These are phyloP conservation scores for Penicillium coffeae DNA, from an alignment of 495 filamentous ascomycete species.

Conservation along the genomic window DNA sequence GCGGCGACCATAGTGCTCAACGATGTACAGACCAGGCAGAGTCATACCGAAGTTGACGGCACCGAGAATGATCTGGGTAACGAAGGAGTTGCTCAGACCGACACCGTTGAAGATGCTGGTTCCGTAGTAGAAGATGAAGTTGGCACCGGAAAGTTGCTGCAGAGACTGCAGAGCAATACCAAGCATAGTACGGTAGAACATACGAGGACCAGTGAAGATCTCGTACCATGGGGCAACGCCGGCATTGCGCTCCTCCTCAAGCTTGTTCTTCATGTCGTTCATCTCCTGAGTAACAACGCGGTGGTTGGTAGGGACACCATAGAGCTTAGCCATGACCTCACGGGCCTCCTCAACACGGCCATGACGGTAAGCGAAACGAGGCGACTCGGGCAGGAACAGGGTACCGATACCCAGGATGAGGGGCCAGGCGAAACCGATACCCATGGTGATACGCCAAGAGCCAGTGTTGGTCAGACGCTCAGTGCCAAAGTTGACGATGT, in stretches of 20 bases:
- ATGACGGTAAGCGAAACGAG: conserved; percentile 62
- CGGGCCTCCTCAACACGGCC: conserved; percentile 65
- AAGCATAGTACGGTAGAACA: conserved; percentile 67
- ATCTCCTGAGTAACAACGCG: conserved; percentile 66
- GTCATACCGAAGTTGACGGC: conserved; percentile 72
- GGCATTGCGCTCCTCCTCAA: conserved; percentile 53
- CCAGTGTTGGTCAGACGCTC: conserved; percentile 46
- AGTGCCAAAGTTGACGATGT: conserved; percentile 80
- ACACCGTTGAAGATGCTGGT: conserved; percentile 67
- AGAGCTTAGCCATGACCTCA: conserved; percentile 63
- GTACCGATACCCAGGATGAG: conserved; percentile 67
- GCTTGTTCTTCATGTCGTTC: conserved; percentile 59
- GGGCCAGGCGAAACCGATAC: conserved; percentile 72
- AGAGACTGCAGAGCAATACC: conserved; percentile 69
- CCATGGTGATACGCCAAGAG: conserved; percentile 80
- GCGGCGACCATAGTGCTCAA: conserved; percentile 67
- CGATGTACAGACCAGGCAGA: conserved; percentile 67
- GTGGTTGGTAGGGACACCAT: conserved; percentile 63
- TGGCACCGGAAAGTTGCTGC: conserved; percentile 70
- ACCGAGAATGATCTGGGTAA: conserved; percentile 71
- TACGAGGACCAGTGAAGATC: conserved; percentile 66
- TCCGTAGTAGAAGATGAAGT: conserved; percentile 83
- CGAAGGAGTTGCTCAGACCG: conserved; percentile 63
- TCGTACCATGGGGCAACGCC: conserved; percentile 57
- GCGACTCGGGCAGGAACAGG: conserved; percentile 69